Evolutionary conservation across 768 basidiomycete species (phyloP).

Genomic region (Boletus speciosus): DNA sequence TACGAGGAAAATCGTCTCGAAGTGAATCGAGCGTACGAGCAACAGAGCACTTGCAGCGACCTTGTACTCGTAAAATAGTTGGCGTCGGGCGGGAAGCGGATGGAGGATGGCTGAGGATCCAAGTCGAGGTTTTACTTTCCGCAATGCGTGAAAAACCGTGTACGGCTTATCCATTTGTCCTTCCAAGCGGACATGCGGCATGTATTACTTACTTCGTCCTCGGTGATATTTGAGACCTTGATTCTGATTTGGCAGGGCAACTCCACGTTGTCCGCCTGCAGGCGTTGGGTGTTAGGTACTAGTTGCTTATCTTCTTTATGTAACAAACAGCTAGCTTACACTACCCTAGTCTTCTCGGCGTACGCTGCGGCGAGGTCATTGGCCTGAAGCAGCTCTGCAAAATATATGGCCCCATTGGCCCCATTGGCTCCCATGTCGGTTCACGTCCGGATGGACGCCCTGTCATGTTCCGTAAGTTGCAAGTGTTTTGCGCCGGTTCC

Average conservation of each 20-base stretch:
- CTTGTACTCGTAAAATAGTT: constrained; percentile 27
- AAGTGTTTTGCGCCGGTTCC: constrained; percentile 20
- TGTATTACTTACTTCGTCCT: constrained; percentile 30
- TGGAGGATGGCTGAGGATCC: constrained; percentile 21
- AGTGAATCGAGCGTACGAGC: constrained; percentile 48
- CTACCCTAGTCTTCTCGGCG: constrained; percentile 11
- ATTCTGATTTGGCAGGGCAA: constrained; percentile 49
- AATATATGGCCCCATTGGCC: background rate
- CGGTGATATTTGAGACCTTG: constrained; percentile 41
- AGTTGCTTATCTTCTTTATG: constrained; percentile 43
- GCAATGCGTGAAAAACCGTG: constrained; percentile 49
- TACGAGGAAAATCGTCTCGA: constrained; percentile 44
- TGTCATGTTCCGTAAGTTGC: constrained; percentile 11
- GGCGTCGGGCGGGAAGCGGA: constrained; percentile 20
- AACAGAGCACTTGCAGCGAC: constrained; percentile 24
- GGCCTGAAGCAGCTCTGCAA: background rate
- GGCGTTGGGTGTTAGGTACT: constrained; percentile 45
- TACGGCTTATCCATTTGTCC: constrained; percentile 51
- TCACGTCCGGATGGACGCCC: background rate
- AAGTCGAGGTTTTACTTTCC: constrained; percentile 40
- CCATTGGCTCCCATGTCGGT: background rate
- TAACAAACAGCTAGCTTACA: constrained; percentile 26
- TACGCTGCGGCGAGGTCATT: background rate
- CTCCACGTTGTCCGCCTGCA: constrained; percentile 77
- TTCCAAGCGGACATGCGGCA: constrained; percentile 30